Base-by-base conservation (phyloP, 176 grass and related monocot species). In the Eleusine coracana region DNA sequence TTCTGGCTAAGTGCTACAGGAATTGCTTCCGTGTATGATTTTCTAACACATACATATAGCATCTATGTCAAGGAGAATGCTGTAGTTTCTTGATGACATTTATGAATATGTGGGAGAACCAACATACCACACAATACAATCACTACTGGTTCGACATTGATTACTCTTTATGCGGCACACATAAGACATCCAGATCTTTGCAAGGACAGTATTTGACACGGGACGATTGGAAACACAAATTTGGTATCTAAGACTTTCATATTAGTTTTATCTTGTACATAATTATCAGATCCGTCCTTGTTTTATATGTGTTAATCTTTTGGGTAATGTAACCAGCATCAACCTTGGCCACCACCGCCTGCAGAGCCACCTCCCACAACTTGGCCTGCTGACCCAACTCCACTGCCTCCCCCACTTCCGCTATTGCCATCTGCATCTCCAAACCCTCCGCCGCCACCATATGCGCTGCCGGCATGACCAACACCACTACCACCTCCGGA, bases 291-390 rank as follows among this genome's bases (percentile, higher is more conserved):
- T 50, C 20, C 5, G 51, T 54, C 17, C 51, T 54, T 54, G 15
- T 54, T 54, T 6, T 54, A 20, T 54, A 6, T 54, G 51, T 54
- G 31, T 34, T 28, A 44, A 7, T 21, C 51, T 54, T 11, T 41
- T 0, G 8, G 42, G 48, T 50, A 15, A 16, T 1, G 20, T 15
- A 40, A 3, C 7, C 38, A 39, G 7, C 2, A 18, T 87, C 64
- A 87, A 54, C 86, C 79, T 18, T 82, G 86, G 2, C 79, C 86
- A 25, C 78, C 78, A 28, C 71, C 85, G 12, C 52, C 41, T 28
- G n/a, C 64, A 3, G 64, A 82, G 17, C 64, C 82, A 13, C 66
- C 66, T 5, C 51, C 72, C 5, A 58, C 71, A 76, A 34, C 78
- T 71, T 55, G 54, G 11, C 65, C 39, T 10, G 73, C 20, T 7